Evolutionary conservation across 768 basidiomycete species (phyloP), one percentile per base, ranked within the genome.

Genomic region (Serendipita indica): DNA sequence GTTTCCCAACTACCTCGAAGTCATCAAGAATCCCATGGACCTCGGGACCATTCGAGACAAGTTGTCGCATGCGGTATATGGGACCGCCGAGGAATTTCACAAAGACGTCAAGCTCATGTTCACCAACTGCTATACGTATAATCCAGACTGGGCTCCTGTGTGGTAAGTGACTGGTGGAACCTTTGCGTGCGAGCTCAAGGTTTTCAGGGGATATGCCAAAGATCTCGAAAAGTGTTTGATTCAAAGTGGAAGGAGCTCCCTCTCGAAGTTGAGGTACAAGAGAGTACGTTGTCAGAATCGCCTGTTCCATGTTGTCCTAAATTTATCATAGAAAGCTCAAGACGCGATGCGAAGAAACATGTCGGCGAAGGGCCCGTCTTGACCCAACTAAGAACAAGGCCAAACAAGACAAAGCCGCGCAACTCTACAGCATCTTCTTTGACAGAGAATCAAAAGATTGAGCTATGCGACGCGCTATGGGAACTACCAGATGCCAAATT

Each of bases 21-120:
- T 97, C 67, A 80, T 99, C 71, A 87, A 83, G 67, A 79, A 77
- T 22, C 96, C 96, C 0, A 97, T 97, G 89, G 96, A 98, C 68
- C 78, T 99, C 46, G 77, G 82, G 2, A 96, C 94, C 39, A 80
- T 97, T 60, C 93, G 97, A 71, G 79, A 80, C 65, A 96, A 97
- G 72, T 75, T 98, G 37, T 65, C 73, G 58, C 86, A 86, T 61
- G 85, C 84, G n/a, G 83, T 84, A 25, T 98, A 97, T 66, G 63
- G 71, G 57, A 80, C 69, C 60, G 81, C 83, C 2, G 84, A 89
- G 57, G 87, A 93, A 64, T 91, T 98, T 66, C 75, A 84, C 35
- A 72, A 73, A n/a, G 96, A 99, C 68, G 81, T 99, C 39, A 82
- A 88, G 45, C 76, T 88, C 59, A 84, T 98, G 60, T 92, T 94